Evolutionary conservation across 371 early-diverging fungal genomes (phyloP).

Genomic region (Cokeromyces recurvatus): DNA sequence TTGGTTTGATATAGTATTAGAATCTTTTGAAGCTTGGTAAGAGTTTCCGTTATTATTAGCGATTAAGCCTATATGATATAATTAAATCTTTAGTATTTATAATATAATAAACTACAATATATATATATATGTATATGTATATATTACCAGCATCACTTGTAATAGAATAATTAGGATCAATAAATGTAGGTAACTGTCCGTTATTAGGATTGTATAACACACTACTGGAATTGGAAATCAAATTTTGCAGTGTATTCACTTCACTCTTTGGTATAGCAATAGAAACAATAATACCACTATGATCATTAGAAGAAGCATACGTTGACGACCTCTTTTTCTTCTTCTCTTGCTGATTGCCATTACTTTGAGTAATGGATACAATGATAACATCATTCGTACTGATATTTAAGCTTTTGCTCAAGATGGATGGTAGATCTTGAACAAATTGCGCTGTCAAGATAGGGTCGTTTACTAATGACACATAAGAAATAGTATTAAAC

Average conservation of each 20-base stretch:
- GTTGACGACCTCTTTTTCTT: no score
- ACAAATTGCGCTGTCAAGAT: slow-evolving; percentile 45
- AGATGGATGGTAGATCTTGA: slow-evolving; percentile 28
- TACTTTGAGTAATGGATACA: slow-evolving; percentile 27
- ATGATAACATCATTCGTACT: slow-evolving; percentile 44
- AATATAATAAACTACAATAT: no score
- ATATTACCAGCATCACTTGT: no score
- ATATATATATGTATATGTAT: no score
- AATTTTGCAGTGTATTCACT: slow-evolving; percentile 15
- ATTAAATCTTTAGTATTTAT: no score
- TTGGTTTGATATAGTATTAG: no score
- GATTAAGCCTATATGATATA: no score
- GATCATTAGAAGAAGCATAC: no score
- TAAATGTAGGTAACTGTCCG: slow-evolving; percentile 34
- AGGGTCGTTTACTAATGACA: slow-evolving; percentile 40
- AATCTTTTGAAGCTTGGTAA: no score
- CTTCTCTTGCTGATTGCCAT: no score
- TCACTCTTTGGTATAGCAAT: slow-evolving; percentile 31
- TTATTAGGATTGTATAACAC: slow-evolving; percentile 30
- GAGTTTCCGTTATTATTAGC: no score
- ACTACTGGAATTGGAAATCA: slow-evolving; percentile 20
- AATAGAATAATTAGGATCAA: slow-evolving; percentile 31
- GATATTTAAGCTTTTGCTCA: slow-evolving; percentile 23
- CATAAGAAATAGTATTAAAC: slow-evolving; percentile 37
- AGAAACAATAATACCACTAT: slow-evolving; percentile 38